phyloP scores from a whole-genome alignment of 2,329 filamentous ascomycete genomes.

The Botrytis hyacinthi region DNA sequence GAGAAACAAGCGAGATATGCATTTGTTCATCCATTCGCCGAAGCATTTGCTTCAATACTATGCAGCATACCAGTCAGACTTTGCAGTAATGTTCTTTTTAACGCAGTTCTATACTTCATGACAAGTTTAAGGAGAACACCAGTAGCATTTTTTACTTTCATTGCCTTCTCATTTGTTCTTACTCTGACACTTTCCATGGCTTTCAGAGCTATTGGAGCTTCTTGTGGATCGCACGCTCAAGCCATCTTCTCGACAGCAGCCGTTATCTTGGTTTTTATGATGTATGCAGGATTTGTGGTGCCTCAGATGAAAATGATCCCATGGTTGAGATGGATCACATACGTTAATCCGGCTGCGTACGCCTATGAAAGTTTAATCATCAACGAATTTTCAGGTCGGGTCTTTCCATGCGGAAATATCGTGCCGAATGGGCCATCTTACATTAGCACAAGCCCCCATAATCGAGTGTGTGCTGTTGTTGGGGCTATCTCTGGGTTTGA shows the following conservation, averaged over 20 bases:
- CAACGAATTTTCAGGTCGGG: slow-evolving; percentile 65
- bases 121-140: slow-evolving; percentile 72
- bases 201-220: slow-evolving; percentile 75
- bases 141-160: slow-evolving; percentile 81
- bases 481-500: slow-evolving; percentile 55
- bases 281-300: slow-evolving; percentile 44
- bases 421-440: slow-evolving; percentile 28
- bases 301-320: slow-evolving; percentile 60
- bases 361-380: slow-evolving; percentile 78
- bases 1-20: slow-evolving; percentile 88
- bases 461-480: slow-evolving; percentile 53
- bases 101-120: slow-evolving; percentile 82
- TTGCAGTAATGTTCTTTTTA: slow-evolving; percentile 61
- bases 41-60: slow-evolving; percentile 86
- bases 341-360: slow-evolving; percentile 60
- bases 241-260: slow-evolving; percentile 60
- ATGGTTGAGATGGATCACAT: slow-evolving; percentile 84
- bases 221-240: slow-evolving; percentile 67
- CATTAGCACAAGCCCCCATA: slow-evolving; percentile 17
- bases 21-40: slow-evolving; percentile 84
- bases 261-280: slow-evolving; percentile 40
- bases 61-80: slow-evolving; percentile 84
- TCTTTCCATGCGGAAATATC: slow-evolving; percentile 30
- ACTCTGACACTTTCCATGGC: slow-evolving; percentile 70
- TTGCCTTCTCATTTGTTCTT: slow-evolving; percentile 34